Conservation (phyloP, 2,329 filamentous ascomycete species). For the Parasarocladium wereldwijsianum region DNA sequence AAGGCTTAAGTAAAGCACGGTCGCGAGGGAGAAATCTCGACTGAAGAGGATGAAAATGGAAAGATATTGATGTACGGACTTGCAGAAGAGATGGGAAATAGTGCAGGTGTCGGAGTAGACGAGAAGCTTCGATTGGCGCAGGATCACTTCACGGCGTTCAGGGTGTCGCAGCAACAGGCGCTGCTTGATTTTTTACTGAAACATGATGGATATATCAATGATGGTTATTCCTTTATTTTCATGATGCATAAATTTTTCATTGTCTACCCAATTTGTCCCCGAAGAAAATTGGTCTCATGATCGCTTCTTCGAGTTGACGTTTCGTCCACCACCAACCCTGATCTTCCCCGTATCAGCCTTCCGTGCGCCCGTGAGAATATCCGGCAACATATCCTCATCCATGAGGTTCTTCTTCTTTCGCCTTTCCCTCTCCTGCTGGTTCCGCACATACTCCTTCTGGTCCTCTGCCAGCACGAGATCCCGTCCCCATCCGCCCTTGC, state of each 20-base stretch:
- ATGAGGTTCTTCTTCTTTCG: conserved; percentile 67
- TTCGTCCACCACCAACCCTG: conserved; percentile 71
- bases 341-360: conserved; percentile 47
- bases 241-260: no score
- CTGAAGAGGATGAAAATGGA: conserved; percentile 2
- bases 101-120: no score
- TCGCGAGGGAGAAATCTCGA: conserved; percentile 3
- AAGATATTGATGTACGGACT: no score
- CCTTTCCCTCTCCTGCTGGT: conserved; percentile 48
- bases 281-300: no score
- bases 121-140: no score
- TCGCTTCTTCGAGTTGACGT: conserved; percentile 71
- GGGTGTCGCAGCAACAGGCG: no score
- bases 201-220: no score
- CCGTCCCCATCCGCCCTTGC: conserved; percentile 75
- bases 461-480: conserved; percentile 81
- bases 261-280: no score
- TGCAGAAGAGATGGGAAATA: no score
- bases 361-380: conserved; percentile 70
- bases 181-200: no score
- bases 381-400: conserved; percentile 87
- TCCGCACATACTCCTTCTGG: conserved; percentile 77
- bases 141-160: no score
- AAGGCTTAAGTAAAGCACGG: neutral
- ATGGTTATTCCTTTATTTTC: no score